phyloP scores from a whole-genome alignment of 192 early-diverging fungal genomes.

The Rhizophagus sp. region DNA sequence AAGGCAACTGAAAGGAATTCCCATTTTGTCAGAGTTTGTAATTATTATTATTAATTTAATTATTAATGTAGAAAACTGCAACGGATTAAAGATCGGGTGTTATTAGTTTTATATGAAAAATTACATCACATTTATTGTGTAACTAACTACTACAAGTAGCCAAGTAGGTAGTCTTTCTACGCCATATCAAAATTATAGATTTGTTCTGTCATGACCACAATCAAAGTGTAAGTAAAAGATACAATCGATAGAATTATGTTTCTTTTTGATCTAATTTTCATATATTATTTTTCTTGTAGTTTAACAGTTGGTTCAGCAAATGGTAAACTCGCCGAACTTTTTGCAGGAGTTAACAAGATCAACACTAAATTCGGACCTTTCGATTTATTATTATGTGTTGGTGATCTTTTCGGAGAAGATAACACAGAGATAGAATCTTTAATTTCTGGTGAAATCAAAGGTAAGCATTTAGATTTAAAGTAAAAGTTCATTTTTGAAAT shows the following conservation, averaged over 20 bases:
- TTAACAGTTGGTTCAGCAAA: slow-evolving; percentile 66
- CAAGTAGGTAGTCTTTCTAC: too few species aligned
- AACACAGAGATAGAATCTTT: slow-evolving; percentile 48
- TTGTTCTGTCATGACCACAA: not conserved
- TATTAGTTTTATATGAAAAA: too few species aligned
- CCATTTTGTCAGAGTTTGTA: slow-evolving; percentile 38
- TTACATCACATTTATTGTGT: too few species aligned
- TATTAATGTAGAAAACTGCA: too few species aligned
- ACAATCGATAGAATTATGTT: not conserved
- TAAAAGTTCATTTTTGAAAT: not conserved
- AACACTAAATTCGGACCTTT: slow-evolving; percentile 87
- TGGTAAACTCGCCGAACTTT: slow-evolving; percentile 65
- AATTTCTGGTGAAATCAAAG: slow-evolving; percentile 31
- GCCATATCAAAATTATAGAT: not conserved
- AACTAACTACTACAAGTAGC: too few species aligned
- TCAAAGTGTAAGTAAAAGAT: not conserved
- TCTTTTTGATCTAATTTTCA: not conserved
- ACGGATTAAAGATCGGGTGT: too few species aligned
- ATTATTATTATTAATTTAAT: too few species aligned
- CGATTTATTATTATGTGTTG: slow-evolving; percentile 75
- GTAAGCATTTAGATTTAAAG: not conserved
- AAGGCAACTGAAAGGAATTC: slow-evolving; percentile 57
- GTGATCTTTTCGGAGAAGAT: slow-evolving; percentile 74
- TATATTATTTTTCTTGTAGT: not conserved
- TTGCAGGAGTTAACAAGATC: slow-evolving; percentile 73